A percentile compares a stretch with the other conserved stretches of the same genome.
Evolutionary conservation across 257 asterid species (phyloP).

Genomic region (Capsicum chinense): DNA sequence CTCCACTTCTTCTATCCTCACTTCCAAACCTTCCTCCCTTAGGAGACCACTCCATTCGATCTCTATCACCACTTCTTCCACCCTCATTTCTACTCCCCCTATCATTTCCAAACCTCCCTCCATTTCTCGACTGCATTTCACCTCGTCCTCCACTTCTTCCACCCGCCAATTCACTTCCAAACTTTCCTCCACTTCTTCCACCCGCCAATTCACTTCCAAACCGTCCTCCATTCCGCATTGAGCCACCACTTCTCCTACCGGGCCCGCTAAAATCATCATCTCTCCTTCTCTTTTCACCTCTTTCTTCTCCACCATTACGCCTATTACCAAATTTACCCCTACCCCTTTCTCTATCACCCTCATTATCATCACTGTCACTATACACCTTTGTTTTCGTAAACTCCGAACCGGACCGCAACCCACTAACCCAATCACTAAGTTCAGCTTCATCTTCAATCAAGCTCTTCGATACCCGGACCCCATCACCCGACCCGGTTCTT

Average conservation of each 20-base stretch:
- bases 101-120: slow-evolving; percentile 27
- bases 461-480: slow-evolving; percentile 57
- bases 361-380: slow-evolving; percentile 70
- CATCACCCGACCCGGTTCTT: slow-evolving; percentile 43
- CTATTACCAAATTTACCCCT: slow-evolving; percentile 38
- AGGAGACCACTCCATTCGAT: not conserved
- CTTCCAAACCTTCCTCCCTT: slow-evolving; percentile 32
- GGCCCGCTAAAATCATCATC: slow-evolving; percentile 35
- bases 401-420: slow-evolving; percentile 66
- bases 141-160: slow-evolving; percentile 20
- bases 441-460: slow-evolving; percentile 97
- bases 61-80: slow-evolving; percentile 26
- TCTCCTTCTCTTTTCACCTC: slow-evolving; percentile 45
- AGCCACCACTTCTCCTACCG: slow-evolving; percentile 31
- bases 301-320: slow-evolving; percentile 35
- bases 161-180: slow-evolving; percentile 9
- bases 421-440: slow-evolving; percentile 88
- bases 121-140: slow-evolving; percentile 17
- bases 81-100: slow-evolving; percentile 35
- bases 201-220: slow-evolving; percentile 9
- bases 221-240: slow-evolving; percentile 30
- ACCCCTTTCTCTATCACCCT: slow-evolving; percentile 28
- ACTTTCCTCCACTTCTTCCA: slow-evolving; percentile 32
- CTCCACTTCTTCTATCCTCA: slow-evolving; percentile 30
- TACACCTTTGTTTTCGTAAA: slow-evolving; percentile 57